Evolutionary conservation across 306 rosid species (phyloP).

Genomic region (Inga leiocalycina): DNA sequence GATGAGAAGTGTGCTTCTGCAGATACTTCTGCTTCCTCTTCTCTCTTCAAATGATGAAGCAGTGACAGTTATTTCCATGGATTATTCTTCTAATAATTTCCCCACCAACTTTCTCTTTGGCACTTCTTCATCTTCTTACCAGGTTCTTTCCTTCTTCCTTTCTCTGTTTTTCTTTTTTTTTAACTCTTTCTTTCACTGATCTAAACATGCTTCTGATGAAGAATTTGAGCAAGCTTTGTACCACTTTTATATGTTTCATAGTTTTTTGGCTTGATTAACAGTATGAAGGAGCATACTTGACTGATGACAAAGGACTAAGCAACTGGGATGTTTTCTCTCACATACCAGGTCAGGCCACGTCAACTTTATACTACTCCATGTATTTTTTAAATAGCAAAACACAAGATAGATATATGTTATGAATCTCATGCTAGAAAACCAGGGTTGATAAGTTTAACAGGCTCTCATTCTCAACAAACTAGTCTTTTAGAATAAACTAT

Average conservation of each 20-base stretch:
- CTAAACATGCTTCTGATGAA: not conserved
- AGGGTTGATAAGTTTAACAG: not conserved
- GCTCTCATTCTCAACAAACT: not conserved
- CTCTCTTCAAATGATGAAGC: not conserved
- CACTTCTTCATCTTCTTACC: constrained; percentile 73
- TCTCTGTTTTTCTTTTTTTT: no score
- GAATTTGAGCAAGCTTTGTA: not conserved
- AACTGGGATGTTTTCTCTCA: constrained; percentile 78
- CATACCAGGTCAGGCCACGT: constrained; percentile 35
- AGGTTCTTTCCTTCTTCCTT: constrained; percentile 38
- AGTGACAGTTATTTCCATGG: not conserved
- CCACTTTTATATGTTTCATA: no score
- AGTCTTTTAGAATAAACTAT: not conserved
- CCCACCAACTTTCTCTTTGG: constrained; percentile 64
- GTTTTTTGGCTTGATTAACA: constrained; percentile 7
- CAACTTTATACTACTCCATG: not conserved
- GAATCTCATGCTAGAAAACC: not conserved
- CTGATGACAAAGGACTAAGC: constrained; percentile 64
- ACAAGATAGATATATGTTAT: not conserved
- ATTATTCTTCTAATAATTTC: constrained; percentile 2
- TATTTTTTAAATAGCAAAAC: no score
- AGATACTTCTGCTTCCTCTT: constrained; percentile 11
- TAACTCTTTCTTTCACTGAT: not conserved
- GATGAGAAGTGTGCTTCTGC: not conserved
- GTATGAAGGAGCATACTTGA: constrained; percentile 73